Conservation (phyloP, 2,329 filamentous ascomycete species). For the Pezicula radicicola region DNA sequence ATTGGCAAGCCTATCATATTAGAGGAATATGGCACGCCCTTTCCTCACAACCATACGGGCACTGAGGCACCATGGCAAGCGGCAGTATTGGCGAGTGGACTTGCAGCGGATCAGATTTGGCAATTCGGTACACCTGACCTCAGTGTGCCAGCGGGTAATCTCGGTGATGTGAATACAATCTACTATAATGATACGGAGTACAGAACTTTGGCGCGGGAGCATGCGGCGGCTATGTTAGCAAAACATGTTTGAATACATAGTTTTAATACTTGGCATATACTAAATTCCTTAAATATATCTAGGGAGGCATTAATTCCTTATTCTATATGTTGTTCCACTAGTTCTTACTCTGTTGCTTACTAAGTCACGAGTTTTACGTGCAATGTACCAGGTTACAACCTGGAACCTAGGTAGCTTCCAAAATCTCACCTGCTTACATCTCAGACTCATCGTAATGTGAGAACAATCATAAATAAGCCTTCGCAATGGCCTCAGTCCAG, state of each 20-base stretch:
- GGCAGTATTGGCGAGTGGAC: slow-evolving; percentile 15
- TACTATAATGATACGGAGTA: slow-evolving; percentile 19
- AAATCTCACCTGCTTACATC: too few relatives aligned
- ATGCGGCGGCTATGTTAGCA: slow-evolving; percentile 17
- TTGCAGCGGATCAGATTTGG: slow-evolving; percentile 24
- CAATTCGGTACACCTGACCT: slow-evolving; percentile 20
- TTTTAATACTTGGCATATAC: too few relatives aligned
- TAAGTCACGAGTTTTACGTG: too few relatives aligned
- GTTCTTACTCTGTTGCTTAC: too few relatives aligned
- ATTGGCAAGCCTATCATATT: slow-evolving; percentile 36
- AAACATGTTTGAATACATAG: slow-evolving; percentile 11
- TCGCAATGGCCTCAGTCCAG: neutral
- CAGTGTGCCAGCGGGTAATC: slow-evolving; percentile 7
- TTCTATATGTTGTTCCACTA: too few relatives aligned
- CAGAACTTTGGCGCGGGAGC: slow-evolving; percentile 13
- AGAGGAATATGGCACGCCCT: slow-evolving; percentile 34
- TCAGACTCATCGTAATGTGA: too few relatives aligned
- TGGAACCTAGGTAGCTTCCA: too few relatives aligned
- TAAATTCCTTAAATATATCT: too few relatives aligned
- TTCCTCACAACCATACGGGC: slow-evolving; percentile 18
- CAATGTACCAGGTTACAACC: too few relatives aligned
- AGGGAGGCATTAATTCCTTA: too few relatives aligned
- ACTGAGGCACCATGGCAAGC: slow-evolving; percentile 21
- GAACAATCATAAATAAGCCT: too few relatives aligned
- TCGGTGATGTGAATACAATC: slow-evolving; percentile 22